Conservation (phyloP, 306 rosid species). For the Lathyrus tuberosus region DNA sequence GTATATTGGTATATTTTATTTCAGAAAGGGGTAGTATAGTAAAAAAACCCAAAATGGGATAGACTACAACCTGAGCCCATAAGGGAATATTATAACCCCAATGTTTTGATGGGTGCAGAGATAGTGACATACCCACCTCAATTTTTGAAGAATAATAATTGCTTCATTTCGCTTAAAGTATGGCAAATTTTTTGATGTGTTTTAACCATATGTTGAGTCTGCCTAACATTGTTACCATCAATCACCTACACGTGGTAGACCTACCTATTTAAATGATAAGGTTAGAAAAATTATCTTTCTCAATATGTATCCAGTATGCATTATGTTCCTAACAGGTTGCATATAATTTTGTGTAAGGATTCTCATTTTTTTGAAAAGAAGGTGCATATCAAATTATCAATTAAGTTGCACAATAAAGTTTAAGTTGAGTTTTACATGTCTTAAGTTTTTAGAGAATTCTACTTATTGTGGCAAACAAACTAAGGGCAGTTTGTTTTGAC, state of each 20-base stretch:
- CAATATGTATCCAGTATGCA: constrained; percentile 19
- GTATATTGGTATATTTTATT: no score
- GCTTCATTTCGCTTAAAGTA: background rate
- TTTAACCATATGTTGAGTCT: constrained; percentile 39
- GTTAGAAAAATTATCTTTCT: constrained; percentile 40
- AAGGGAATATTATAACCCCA: constrained; percentile 48
- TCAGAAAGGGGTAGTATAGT: no score
- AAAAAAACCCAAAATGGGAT: constrained; percentile 48
- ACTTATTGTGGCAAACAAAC: no score
- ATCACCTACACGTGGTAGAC: constrained; percentile 40
- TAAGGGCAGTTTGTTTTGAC: no score
- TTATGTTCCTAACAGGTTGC: constrained; percentile 38
- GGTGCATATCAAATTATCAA: background rate
- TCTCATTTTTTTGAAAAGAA: background rate
- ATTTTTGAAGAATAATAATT: constrained; percentile 38
- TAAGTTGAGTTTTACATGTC: background rate
- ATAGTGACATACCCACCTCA: constrained; percentile 39
- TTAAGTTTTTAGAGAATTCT: no score
- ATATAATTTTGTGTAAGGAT: constrained; percentile 43
- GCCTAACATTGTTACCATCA: constrained; percentile 37
- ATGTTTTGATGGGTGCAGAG: constrained; percentile 31
- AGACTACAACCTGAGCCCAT: constrained; percentile 50
- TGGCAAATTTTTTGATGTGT: constrained; percentile 12
- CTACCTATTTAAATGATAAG: constrained; percentile 37
- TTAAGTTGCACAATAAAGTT: background rate